Evolutionary conservation across 2,329 filamentous ascomycete genomes (phyloP).

Genomic region (Alternaria hordeiaustralica): DNA sequence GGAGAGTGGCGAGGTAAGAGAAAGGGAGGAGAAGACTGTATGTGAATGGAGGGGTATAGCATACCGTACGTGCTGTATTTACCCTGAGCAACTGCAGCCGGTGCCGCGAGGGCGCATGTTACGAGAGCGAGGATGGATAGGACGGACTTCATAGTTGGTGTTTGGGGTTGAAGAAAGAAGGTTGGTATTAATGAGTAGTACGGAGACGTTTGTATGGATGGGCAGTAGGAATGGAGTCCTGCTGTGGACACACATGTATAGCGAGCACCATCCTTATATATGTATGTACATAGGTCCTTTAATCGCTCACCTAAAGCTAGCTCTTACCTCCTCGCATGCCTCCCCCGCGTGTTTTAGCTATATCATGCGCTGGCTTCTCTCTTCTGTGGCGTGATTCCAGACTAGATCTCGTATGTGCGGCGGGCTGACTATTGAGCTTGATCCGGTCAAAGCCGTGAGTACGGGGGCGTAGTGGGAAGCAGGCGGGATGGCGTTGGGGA

Average conservation of each 20-base stretch:
- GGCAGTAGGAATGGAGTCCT: neutral
- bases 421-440: neutral
- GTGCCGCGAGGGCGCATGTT: slow-evolving; percentile 27
- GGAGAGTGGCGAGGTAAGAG: too few relatives aligned
- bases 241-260: neutral
- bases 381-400: neutral
- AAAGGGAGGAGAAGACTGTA: too few relatives aligned
- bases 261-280: neutral
- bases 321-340: neutral
- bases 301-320: neutral
- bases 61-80: slow-evolving; percentile 24
- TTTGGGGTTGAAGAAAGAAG: neutral
- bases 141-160: slow-evolving; percentile 25
- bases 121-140: slow-evolving; percentile 28
- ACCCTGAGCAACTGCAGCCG: slow-evolving; percentile 16
- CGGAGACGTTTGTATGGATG: neutral
- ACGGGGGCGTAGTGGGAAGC: neutral
- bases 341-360: neutral
- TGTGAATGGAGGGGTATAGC: neutral
- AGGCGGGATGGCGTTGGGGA: neutral
- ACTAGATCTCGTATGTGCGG: neutral
- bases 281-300: neutral
- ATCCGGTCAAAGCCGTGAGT: neutral
- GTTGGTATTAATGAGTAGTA: neutral
- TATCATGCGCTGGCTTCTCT: neutral